Evolutionary conservation across 768 basidiomycete genomes (phyloP), one percentile per base, ranked within the genome.

Genomic region (Crepidotus variabilis): DNA sequence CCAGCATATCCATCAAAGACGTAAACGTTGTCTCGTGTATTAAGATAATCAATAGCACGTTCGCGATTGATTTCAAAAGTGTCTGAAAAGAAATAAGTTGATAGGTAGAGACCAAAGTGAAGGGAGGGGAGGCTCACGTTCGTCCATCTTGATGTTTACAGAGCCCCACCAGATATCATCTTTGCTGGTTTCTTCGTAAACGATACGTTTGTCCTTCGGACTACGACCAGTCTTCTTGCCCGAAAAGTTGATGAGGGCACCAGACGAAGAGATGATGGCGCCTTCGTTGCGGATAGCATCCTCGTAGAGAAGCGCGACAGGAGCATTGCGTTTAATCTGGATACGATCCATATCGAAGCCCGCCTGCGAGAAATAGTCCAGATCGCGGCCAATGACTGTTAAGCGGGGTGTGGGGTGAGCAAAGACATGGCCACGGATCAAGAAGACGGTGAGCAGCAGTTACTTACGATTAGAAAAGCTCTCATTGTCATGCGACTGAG

Each of bases 101-200:
- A 45, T 23, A 23, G 48, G 53, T 54, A 50, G 16, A 51, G 32
- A 52, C 22, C 46, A 50, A 51, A 28, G 54, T 8, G 9, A 51
- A 21, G 53, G 28, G 28, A 35, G 35, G 22, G 14, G 23, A 18
- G 49, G 79, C 89, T 60, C 68, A 90, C 90, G 92, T 69, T 93
- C 92, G 69, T 97, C 94, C 88, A 96, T 90, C 81, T 97, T 96
- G 77, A 98, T 98, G 78, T 99, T 99, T 65, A 98, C 94, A 28
- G 92, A 88, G 39, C 97, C 96, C 97, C 97, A 98, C 95, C 97
- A 99, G 71, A 99, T 89, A 60, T 98, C 85, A 69, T 98, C 94
- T 75, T 94, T 97, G 75, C 86, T 88, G 52, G 92, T 89, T 64
- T 98, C 95, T 72, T 99, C 97, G 70, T 80, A 98, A 67, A 99